Conservation (phyloP, 108 stramenopile genomes). For the Cylindrotheca closterium region DNA sequence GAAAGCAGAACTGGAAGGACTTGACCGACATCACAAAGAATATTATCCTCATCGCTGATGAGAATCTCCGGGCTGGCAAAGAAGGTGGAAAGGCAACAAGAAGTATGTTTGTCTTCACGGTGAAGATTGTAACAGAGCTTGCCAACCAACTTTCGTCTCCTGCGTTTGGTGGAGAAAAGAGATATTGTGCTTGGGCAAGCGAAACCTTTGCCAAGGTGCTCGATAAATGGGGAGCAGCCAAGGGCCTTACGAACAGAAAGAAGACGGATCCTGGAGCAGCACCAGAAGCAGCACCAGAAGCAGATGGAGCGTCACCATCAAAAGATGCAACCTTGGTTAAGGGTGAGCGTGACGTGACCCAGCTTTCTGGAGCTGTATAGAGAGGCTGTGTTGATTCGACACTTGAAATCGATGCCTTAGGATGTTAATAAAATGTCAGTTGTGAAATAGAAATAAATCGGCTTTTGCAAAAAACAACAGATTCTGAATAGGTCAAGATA, state of each 20-base stretch:
- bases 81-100: slow-evolving; percentile 42
- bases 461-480: no score
- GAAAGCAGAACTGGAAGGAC: slow-evolving; percentile 57
- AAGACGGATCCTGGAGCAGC: slow-evolving; percentile 11
- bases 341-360: neutral
- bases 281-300: slow-evolving; percentile 66
- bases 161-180: slow-evolving; percentile 50
- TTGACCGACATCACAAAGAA: slow-evolving; percentile 61
- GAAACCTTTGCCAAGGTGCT: slow-evolving; percentile 64
- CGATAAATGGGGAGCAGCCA: slow-evolving; percentile 69
- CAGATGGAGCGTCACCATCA: slow-evolving; percentile 89
- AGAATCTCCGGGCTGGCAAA: slow-evolving; percentile 51
- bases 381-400: no score
- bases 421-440: no score
- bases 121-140: slow-evolving; percentile 65
- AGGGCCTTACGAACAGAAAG: slow-evolving; percentile 22
- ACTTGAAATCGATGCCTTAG: no score
- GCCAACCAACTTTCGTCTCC: slow-evolving; percentile 58
- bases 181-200: slow-evolving; percentile 69
- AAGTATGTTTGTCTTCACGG: slow-evolving; percentile 68
- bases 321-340: neutral
- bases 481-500: no score
- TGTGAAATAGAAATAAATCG: no score
- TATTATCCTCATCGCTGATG: slow-evolving; percentile 45
- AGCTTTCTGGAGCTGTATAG: neutral